Percentiles rank a stretch among this genome's conserved stretches.
Conservation (phyloP, 306 rosid species). For the Inga laurina region DNA sequence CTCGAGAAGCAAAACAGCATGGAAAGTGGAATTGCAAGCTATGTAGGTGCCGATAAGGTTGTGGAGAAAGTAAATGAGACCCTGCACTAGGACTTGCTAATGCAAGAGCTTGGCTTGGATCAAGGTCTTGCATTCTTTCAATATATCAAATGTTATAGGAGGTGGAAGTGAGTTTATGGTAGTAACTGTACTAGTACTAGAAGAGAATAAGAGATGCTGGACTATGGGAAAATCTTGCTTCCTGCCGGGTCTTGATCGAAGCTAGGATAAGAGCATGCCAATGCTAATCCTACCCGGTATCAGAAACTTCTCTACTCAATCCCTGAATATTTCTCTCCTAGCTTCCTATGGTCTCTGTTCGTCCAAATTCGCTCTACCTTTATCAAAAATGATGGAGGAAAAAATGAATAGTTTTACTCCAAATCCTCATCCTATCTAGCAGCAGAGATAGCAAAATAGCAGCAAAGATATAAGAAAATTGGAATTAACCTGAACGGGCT, state of each 20-base stretch:
- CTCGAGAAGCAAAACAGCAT: conserved; percentile 52
- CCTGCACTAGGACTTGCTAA: conserved; percentile 46
- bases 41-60: conserved; percentile 57
- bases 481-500: background rate
- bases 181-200: background rate
- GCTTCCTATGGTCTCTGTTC: background rate
- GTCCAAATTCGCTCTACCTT: background rate
- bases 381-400: background rate
- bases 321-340: background rate
- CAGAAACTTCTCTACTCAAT: background rate
- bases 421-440: background rate
- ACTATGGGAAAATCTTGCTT: background rate
- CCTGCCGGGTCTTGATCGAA: background rate
- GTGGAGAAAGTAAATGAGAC: conserved; percentile 12
- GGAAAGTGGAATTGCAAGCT: conserved; percentile 37
- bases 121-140: conserved; percentile 49
- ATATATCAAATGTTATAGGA: background rate
- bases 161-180: background rate
- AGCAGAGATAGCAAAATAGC: background rate
- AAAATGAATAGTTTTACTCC: background rate
- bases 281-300: background rate
- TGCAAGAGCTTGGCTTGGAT: conserved; percentile 50
- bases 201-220: background rate
- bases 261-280: background rate
- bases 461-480: no score